Evolutionary conservation across 345 rosid species (phyloP).

Genomic region (Mangifera indica): DNA sequence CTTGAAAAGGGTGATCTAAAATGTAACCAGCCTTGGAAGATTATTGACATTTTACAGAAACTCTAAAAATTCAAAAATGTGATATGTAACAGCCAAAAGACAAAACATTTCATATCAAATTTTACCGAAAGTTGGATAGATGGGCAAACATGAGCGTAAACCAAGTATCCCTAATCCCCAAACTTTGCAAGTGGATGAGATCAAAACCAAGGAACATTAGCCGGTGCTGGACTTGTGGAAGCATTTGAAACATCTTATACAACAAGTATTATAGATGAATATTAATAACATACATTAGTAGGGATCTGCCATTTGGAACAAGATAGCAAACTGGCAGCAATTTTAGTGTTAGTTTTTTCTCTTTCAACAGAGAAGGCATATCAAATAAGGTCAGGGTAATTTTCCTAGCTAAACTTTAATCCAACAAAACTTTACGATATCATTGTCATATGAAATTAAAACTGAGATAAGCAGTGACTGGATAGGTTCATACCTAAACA

Average conservation of each 20-base stretch:
- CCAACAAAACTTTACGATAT: neutral
- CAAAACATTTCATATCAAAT: neutral
- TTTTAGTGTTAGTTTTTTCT: too few relatives aligned
- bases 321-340: too few relatives aligned
- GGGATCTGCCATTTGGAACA: too few relatives aligned
- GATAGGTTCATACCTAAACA: constrained; percentile 77
- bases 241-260: too few relatives aligned
- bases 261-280: too few relatives aligned
- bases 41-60: neutral
- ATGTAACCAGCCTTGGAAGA: neutral
- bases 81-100: neutral
- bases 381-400: constrained; percentile 2
- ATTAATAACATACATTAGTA: too few relatives aligned
- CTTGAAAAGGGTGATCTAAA: neutral
- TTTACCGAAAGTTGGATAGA: neutral
- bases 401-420: neutral
- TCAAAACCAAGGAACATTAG: neutral
- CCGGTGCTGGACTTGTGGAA: neutral
- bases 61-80: neutral
- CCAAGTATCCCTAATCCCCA: neutral
- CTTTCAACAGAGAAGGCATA: neutral
- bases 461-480: neutral
- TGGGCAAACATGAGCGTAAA: neutral
- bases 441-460: constrained; percentile 4
- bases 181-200: neutral